phyloP scores from a whole-genome alignment of 306 rosid species.

The Medicago lupulina region DNA sequence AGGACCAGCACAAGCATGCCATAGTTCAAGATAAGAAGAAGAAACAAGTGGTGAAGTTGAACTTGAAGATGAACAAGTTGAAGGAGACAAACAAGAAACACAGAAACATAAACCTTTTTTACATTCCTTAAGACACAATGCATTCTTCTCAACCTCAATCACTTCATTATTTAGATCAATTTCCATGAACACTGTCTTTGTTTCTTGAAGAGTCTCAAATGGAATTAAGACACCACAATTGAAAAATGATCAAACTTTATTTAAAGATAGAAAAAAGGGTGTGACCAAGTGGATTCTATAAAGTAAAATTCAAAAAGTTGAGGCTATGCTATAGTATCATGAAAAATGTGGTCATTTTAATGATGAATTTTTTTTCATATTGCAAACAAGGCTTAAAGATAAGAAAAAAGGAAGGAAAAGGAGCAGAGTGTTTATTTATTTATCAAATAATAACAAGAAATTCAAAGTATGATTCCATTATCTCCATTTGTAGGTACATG shows the following conservation, averaged over 20 bases:
- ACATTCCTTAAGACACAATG: conserved; percentile 63
- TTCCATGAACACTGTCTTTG: conserved; percentile 75
- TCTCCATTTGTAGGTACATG: conserved; percentile 80
- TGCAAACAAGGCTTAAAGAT: conserved; percentile 42
- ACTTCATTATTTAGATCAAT: conserved; percentile 93
- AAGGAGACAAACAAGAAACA: conserved; percentile 65
- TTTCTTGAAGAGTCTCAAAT: conserved; percentile 45
- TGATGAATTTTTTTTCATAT: conserved; percentile 47
- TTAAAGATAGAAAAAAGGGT: conserved; percentile 32
- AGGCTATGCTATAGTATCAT: conserved; percentile 38
- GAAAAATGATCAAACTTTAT: conserved; percentile 30
- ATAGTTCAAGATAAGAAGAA: conserved; percentile 91
- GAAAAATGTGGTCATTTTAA: conserved; percentile 63
- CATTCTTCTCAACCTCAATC: conserved; percentile 72
- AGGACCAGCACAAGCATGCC: conserved; percentile 99
- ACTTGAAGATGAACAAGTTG: conserved; percentile 71
- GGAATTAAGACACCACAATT: conserved; percentile 27
- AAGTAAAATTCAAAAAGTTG: conserved; percentile 50
- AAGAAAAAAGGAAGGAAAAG: conserved; percentile 6
- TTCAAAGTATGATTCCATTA: conserved; percentile 82
- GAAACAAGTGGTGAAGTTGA: conserved; percentile 60
- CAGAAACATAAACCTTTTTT: conserved; percentile 54
- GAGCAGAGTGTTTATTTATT: conserved; percentile 22
- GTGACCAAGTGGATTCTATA: conserved; percentile 20
- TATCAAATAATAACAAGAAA: conserved; percentile 83